Percentiles rank a stretch among this genome's conserved stretches.
phyloP scores from a whole-genome alignment of 352 stramenopile genomes.

The Phytophthora cactorum region DNA sequence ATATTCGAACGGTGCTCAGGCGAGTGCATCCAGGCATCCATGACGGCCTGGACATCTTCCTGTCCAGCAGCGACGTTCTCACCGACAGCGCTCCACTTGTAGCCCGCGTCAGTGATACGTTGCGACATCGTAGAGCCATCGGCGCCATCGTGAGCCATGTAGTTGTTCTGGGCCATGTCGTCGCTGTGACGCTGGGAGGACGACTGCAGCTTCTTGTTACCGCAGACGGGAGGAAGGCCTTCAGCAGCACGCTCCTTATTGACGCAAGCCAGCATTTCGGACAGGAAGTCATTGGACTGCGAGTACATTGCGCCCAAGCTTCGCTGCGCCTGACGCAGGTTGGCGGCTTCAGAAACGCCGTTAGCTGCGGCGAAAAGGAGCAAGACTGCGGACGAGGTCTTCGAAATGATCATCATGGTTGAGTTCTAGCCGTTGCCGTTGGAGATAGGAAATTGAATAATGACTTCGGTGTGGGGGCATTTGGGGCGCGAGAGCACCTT shows the following conservation, averaged over 20 bases:
- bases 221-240: conserved; percentile 37
- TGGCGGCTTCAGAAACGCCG: conserved; percentile 9
- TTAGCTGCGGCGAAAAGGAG: conserved; percentile 7
- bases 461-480: conserved; percentile 2
- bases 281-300: conserved; percentile 21
- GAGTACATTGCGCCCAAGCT: conserved; percentile 27
- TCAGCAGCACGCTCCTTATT: conserved; percentile 47
- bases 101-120: conserved; percentile 47
- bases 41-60: conserved; percentile 36
- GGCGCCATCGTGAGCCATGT: conserved; percentile 49
- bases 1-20: conserved; percentile 39
- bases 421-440: neutral
- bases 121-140: conserved; percentile 42
- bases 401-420: conserved; percentile 8
- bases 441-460: conserved; percentile 21
- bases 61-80: conserved; percentile 50
- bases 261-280: conserved; percentile 44
- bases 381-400: conserved; percentile 12
- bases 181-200: conserved; percentile 31
- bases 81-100: conserved; percentile 42
- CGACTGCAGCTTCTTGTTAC: conserved; percentile 41
- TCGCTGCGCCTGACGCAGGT: conserved; percentile 25
- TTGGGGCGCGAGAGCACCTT: neutral
- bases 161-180: conserved; percentile 52
- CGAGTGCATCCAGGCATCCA: conserved; percentile 49